Evolutionary conservation across 2,329 filamentous ascomycete genomes (phyloP), one percentile per base, ranked within the genome.

Genomic region (Cercospora sesami): DNA sequence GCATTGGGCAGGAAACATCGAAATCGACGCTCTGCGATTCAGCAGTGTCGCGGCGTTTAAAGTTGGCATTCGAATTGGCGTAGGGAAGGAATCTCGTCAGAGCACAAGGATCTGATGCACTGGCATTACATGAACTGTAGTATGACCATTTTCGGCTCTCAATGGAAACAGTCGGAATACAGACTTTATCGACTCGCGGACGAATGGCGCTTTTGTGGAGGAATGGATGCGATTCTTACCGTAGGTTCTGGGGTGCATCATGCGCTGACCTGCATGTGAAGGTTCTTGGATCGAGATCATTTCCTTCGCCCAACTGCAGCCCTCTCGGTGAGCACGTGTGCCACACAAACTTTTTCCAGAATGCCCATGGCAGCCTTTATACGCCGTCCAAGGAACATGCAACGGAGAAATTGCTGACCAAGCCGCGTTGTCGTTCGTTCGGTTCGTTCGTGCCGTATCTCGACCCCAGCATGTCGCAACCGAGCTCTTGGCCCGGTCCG

Each of bases 341-440:
- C 51, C 60, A 55, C 60, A 45, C n/a, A 26, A 45, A 26, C 21
- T 53, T 53, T 12, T 26, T 63, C 18, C n/a, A 63, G 30, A 21
- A 59, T 14, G 5, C 21, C 33, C 36, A 42, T 45, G 31, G 28
- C 62, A 28, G 33, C 26, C 28, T 26, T n/a, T 16, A 36, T 64
- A 58, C 62, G 18, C 23, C 51, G 18, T 23, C 6, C 23, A 5
- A 64, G 16, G 7, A 18, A 53, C 48, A 53, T 53, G 48, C 48
- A 53, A 28, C 48, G 48, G 64, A 42, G 55, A 42, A 55, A 65
- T 53, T 65, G 64, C 64, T 69, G 26, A 65, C 42, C 18, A 30
- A 21, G 21, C 14, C 31, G 31, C 51, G 14, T 18, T 21, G 33
- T 18, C 16, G 39, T 18, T 26, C 16, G 12, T 64, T 59, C 48